phyloP scores from a whole-genome alignment of 148 eudicot species.

The Polygonum maritimum region DNA sequence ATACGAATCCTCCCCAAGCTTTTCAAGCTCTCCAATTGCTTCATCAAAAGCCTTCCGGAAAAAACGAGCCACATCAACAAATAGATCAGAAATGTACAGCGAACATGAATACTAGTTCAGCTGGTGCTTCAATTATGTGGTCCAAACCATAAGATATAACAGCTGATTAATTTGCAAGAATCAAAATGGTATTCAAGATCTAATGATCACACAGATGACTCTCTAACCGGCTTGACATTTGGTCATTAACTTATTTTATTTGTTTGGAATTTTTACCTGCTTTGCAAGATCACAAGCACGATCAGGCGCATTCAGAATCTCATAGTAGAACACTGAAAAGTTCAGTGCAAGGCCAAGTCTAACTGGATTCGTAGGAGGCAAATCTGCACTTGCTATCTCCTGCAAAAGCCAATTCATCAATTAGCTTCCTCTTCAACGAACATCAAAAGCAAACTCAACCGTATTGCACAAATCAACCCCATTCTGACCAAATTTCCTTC shows the following conservation, averaged over 20 bases:
- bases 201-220: too few species aligned
- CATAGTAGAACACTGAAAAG: conserved; percentile 60
- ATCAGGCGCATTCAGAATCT: conserved; percentile 51
- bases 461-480: background rate
- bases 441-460: background rate
- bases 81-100: background rate
- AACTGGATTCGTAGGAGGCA: conserved; percentile 58
- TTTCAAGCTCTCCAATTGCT: conserved; percentile 61
- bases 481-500: too few species aligned
- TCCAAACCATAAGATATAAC: too few species aligned
- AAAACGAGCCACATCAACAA: background rate
- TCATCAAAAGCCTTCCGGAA: conserved; percentile 46
- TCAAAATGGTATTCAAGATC: too few species aligned
- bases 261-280: conserved; percentile 22
- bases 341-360: conserved; percentile 55
- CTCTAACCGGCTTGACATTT: too few species aligned
- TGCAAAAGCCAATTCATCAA: conserved; percentile 7
- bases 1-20: conserved; percentile 61
- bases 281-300: conserved; percentile 52
- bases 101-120: background rate
- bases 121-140: too few species aligned
- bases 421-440: background rate
- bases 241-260: too few species aligned
- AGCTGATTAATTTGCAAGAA: too few species aligned
- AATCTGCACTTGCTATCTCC: conserved; percentile 54